These are phyloP conservation scores for Meira nashicola DNA, from an alignment of 1,284 basidiomycete genomes.

Conservation along the genomic window DNA sequence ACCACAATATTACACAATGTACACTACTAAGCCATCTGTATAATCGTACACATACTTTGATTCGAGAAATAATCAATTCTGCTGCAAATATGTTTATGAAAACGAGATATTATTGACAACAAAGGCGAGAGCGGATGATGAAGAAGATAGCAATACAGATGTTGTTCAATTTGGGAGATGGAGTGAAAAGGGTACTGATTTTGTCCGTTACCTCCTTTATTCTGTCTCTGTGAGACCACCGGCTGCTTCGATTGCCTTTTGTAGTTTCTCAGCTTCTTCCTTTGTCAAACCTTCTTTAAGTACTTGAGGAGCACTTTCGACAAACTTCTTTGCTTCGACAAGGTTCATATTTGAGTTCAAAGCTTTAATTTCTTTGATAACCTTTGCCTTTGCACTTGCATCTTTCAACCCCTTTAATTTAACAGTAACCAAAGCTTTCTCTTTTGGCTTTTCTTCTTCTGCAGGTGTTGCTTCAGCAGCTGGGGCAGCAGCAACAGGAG, in stretches of 20 bases:
- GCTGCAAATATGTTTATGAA: not conserved
- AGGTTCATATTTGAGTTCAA: slow-evolving; percentile 50
- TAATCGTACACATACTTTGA: not conserved
- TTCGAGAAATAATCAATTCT: not conserved
- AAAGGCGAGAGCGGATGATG: too few relatives aligned
- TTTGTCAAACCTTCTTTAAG: slow-evolving; percentile 90
- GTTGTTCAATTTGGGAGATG: not conserved
- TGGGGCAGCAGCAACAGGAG: slow-evolving; percentile 55
- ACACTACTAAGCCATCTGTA: not conserved
- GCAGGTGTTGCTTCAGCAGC: slow-evolving; percentile 56
- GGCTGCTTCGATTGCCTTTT: slow-evolving; percentile 78
- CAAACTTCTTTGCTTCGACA: slow-evolving; percentile 90
- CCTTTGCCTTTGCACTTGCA: slow-evolving; percentile 72
- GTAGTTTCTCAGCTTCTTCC: slow-evolving; percentile 70
- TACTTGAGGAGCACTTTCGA: slow-evolving; percentile 87
- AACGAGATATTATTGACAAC: too few relatives aligned
- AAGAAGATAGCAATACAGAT: too few relatives aligned
- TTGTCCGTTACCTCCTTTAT: slow-evolving; percentile 20
- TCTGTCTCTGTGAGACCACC: slow-evolving; percentile 73
- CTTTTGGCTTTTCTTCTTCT: slow-evolving; percentile 85
- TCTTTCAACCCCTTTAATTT: slow-evolving; percentile 56
- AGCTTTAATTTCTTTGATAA: slow-evolving; percentile 96
- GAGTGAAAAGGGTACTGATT: not conserved
- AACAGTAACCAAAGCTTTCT: slow-evolving; percentile 96
- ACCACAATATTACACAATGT: not conserved